Base-by-base conservation (phyloP, 1,284 basidiomycete genomes). In the Neonothopanus nambi region DNA sequence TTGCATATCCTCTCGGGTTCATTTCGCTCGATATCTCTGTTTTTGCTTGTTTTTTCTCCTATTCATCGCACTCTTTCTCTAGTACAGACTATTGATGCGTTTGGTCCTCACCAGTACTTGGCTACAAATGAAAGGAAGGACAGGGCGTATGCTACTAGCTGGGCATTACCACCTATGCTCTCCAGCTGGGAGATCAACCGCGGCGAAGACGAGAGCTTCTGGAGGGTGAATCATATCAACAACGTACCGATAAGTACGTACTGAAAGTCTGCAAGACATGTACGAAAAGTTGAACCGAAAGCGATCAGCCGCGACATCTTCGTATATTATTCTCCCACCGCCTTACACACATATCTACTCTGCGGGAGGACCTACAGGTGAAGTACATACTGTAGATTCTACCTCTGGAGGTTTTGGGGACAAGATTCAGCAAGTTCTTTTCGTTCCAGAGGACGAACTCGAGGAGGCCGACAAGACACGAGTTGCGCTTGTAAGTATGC, bases 71-170 rank as follows among this genome's bases (percentile, higher is more conserved):
- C 71, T 0, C 63, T 80, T n/a, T 62, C 67, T 6, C 67, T 74
- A 26, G 62, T 78, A 0, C 70, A 74, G 53, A 71, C 68, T 1
- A 59, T 77, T 11, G 67, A 70, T 49, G 76, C 68, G 0, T 73
- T 70, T 59, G 78, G 77, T 7, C 78, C 77, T 0, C 77, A 80
- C 55, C 77, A 79, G 46, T 79, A 79, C 60, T 64, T 80, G 8
- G 70, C 70, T 1, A 65, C 67, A 5, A 69, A 70, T 54, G 57
- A 62, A 5, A 54, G 59, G 12, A 68, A 64, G 45, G 64, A 69
- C 38, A 58, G 65, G 7, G 67, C 72, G 0, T 79, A 77, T 59
- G 69, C 76, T 0, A 80, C 78, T 0, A 77, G 69, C 56, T 80
- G 78, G 78, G 72, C 73, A 1, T 56, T 66, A 4, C 77, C 76